Evolutionary conservation across 371 early-diverging fungal species (phyloP).

Genomic region (Coemansia sp.): DNA sequence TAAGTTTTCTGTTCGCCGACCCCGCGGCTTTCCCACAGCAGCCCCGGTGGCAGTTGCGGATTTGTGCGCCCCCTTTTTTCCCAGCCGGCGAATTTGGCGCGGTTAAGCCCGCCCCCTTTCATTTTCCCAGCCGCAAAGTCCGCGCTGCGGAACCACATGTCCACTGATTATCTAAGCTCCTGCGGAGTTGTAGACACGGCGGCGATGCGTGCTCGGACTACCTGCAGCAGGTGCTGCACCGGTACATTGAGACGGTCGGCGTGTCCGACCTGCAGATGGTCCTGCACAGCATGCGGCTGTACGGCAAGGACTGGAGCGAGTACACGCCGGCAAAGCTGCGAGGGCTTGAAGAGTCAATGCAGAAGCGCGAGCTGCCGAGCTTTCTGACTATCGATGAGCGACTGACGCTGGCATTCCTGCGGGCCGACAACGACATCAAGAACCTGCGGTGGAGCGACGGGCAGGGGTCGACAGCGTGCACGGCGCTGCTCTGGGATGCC

Average conservation of each 20-base stretch:
- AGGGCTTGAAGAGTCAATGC: constrained; percentile 32
- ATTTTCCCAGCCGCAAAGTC: too few relatives aligned
- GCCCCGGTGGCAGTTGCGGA: constrained; percentile 15
- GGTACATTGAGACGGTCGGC: constrained; percentile 35
- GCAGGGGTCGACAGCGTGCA: constrained; percentile 49
- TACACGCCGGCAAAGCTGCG: constrained; percentile 40
- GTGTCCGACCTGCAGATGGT: constrained; percentile 27
- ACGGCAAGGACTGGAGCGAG: constrained; percentile 40
- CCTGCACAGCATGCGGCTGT: constrained; percentile 30
- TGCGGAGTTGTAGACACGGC: constrained; percentile 36
- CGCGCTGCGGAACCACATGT: too few relatives aligned
- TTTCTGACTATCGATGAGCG: constrained; percentile 49
- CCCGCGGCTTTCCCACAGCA: too few relatives aligned
- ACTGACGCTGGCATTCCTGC: constrained; percentile 46
- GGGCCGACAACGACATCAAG: constrained; percentile 35
- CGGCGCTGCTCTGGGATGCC: constrained; percentile 42
- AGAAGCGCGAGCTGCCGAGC: constrained; percentile 25
- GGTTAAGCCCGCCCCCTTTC: too few relatives aligned
- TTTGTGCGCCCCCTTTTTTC: neutral
- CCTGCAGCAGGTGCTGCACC: constrained; percentile 34
- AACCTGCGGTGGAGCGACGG: constrained; percentile 48
- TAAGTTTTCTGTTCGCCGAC: constrained; percentile 12
- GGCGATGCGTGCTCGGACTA: constrained; percentile 49
- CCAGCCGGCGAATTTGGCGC: too few relatives aligned
- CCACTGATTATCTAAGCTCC: neutral